Evolutionary conservation across 2,329 filamentous ascomycete genomes (phyloP).

Genomic region (Ophiobolus disseminans): DNA sequence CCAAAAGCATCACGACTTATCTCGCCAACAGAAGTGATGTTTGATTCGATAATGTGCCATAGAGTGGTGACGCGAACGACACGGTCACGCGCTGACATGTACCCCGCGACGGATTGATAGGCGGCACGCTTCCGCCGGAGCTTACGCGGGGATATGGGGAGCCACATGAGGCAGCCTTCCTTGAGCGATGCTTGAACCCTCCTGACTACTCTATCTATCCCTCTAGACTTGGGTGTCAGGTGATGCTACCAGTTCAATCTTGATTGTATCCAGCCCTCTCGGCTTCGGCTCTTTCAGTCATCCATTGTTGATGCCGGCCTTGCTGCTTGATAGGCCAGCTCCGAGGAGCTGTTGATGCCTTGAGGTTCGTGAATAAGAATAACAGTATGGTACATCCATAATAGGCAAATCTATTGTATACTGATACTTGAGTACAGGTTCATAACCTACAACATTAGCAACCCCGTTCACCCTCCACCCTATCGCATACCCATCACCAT

Average conservation of each 20-base stretch:
- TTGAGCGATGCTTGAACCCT: slow-evolving; percentile 3
- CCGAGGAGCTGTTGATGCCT: slow-evolving; percentile 14
- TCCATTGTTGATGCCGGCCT: neutral
- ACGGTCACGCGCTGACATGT: slow-evolving; percentile 28
- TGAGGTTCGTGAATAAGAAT: slow-evolving; percentile 1
- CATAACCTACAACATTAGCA: neutral
- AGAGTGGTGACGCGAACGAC: slow-evolving; percentile 11
- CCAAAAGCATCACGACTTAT: too few species aligned
- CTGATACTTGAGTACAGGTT: neutral
- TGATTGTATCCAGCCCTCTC: neutral
- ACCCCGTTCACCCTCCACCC: neutral
- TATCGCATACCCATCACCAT: neutral
- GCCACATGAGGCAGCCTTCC: slow-evolving; percentile 17
- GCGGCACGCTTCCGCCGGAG: slow-evolving; percentile 29
- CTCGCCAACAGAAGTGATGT: neutral
- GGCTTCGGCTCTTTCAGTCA: neutral
- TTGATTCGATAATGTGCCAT: neutral
- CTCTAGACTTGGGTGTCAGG: too few species aligned
- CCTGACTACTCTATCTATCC: too few species aligned
- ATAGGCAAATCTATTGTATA: neutral
- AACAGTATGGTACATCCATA: slow-evolving; percentile 2
- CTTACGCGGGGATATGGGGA: slow-evolving; percentile 30
- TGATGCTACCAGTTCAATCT: too few species aligned
- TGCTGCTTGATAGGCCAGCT: slow-evolving; percentile 3
- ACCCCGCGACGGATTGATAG: slow-evolving; percentile 37